Evolutionary conservation across 1,284 basidiomycete species (phyloP), one percentile per base, ranked within the genome.

Genomic region (Ustilago sp.): DNA sequence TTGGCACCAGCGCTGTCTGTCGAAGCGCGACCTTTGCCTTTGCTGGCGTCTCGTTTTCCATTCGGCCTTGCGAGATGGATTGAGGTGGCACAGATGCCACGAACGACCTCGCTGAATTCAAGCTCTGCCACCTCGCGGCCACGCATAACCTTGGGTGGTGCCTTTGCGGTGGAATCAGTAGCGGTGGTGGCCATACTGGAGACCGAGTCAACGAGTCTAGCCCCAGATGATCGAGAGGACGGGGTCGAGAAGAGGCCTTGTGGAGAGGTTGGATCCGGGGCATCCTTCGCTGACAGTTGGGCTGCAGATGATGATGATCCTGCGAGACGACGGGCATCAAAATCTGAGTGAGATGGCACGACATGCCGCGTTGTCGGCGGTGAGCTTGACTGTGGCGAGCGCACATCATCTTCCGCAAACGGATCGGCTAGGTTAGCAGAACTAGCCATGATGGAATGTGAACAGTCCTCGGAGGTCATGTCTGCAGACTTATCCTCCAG

Each of bases 61-160:
- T 13, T 31, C 12, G 45, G 23, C 4, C 38, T 4, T 19, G 1
- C 17, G 8, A 32, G 34, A 28, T 54, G 43, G 11, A 82, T 61
- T 4, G 79, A 67, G 11, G 71, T 60, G 13, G 78, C 76, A 36
- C 70, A 67, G 38, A 83, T 58, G 8, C 77, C 77, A 23, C 74
- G 71, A 4, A 83, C 81, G 2, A 67, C 63, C 50, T 82, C 75
- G 50, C 75, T 71, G 58, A 83, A 83, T 48, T 83, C 82, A 34
- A 83, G 77, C 51, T 83, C 80, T 8, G 77, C 75, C 12, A 83
- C 81, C 51, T 78, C 74, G 8, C 77, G 61, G 0, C 79, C 79
- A 38, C 45, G 70, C 28, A 73, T 8, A 13, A 64, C 60, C 43
- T 62, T 61, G 5, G 58, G 53, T 7, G 28, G 53, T 36, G 52